Evolutionary conservation across 2,329 filamentous ascomycete species (phyloP).

Genomic region (Ascochyta pisi): DNA sequence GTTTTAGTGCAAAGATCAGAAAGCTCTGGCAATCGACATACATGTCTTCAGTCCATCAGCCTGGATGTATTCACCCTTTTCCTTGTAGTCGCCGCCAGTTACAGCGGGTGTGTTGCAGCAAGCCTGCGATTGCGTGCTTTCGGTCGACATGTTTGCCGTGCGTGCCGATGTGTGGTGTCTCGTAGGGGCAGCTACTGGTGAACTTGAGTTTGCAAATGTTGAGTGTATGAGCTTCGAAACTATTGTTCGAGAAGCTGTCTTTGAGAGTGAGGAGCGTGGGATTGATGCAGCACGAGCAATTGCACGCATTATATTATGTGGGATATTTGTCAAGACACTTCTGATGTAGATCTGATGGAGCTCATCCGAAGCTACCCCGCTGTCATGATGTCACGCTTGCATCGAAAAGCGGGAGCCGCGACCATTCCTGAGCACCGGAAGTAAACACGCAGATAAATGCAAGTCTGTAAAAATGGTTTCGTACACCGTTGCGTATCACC

Average conservation of each 20-base stretch:
- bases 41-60: constrained; percentile 69
- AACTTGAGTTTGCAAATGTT: constrained; percentile 9
- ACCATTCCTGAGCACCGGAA: neutral
- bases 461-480: neutral
- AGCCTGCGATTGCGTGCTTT: constrained; percentile 47
- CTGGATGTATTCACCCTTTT: constrained; percentile 65
- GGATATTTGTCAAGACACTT: constrained; percentile 25
- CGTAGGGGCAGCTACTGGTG: constrained; percentile 11
- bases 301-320: constrained; percentile 23
- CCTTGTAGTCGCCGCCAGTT: constrained; percentile 58
- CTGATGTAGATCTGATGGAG: constrained; percentile 14
- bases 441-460: neutral
- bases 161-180: constrained; percentile 4
- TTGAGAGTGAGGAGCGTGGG: constrained; percentile 15
- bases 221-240: neutral
- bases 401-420: neutral
- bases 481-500: neutral
- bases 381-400: constrained; percentile 25
- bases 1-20: neutral
- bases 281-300: constrained; percentile 18
- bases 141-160: constrained; percentile 40
- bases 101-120: constrained; percentile 60
- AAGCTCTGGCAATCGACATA: constrained; percentile 34
- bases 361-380: constrained; percentile 25
- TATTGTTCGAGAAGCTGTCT: constrained; percentile 3